A percentile compares a stretch with the other conserved stretches of the same genome.
Evolutionary conservation across 179 eudicot species (phyloP).

Genomic region (Silene coronaria): DNA sequence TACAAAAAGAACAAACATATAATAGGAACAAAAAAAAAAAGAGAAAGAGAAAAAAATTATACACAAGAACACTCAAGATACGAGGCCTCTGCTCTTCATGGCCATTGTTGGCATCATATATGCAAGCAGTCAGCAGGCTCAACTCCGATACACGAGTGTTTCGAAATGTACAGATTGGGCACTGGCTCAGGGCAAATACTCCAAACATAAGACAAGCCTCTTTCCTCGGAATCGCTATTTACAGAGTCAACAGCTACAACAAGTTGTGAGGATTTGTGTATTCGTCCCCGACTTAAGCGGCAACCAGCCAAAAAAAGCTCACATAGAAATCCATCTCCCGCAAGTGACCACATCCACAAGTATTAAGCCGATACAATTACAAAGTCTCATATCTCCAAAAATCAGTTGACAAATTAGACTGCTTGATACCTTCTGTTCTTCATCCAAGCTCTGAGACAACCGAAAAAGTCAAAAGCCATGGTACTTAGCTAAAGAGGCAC

Average conservation of each 20-base stretch:
- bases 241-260: slow-evolving; percentile 22
- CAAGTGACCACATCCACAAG: slow-evolving; percentile 9
- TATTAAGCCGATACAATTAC: slow-evolving; percentile 14
- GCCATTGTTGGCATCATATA: slow-evolving; percentile 13
- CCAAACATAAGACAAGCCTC: slow-evolving; percentile 13
- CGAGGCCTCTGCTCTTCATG: neutral
- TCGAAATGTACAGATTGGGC: slow-evolving; percentile 25
- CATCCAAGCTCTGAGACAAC: neutral
- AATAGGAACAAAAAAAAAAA: too few species aligned
- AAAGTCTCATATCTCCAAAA: slow-evolving; percentile 24
- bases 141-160: slow-evolving; percentile 9
- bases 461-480: neutral
- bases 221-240: slow-evolving; percentile 22
- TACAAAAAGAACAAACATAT: neutral
- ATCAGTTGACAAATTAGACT: slow-evolving; percentile 7
- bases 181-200: slow-evolving; percentile 9
- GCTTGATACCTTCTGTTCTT: neutral
- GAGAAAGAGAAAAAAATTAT: slow-evolving; percentile 5
- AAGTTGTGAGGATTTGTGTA: neutral
- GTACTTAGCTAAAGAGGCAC: slow-evolving; percentile 16
- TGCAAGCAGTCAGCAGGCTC: slow-evolving; percentile 1
- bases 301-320: slow-evolving; percentile 17
- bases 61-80: slow-evolving; percentile 13
- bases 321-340: slow-evolving; percentile 11
- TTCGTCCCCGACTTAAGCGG: slow-evolving; percentile 10